Percentiles rank a stretch among this genome's conserved stretches.
These are phyloP conservation scores for Noccaea bulbosa DNA, from an alignment of 345 rosid genomes.

Conservation along the genomic window DNA sequence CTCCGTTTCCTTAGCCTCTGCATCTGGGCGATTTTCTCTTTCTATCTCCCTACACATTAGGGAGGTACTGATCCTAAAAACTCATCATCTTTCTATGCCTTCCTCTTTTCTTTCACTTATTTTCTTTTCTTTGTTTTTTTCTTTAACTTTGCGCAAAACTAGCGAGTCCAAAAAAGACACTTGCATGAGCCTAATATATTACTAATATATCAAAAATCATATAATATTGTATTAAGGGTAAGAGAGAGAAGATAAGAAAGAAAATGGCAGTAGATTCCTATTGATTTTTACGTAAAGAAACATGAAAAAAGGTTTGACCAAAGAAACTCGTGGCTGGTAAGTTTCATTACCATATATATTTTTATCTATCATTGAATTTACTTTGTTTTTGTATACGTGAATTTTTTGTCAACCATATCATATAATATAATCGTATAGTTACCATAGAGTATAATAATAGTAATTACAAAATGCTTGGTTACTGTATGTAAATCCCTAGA, in stretches of 20 bases:
- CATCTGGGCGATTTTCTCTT: slow-evolving; percentile 68
- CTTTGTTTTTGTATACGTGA: slow-evolving; percentile 1
- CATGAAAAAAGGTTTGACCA: slow-evolving; percentile 52
- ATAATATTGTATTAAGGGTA: not conserved
- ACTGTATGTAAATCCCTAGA: slow-evolving; percentile 53
- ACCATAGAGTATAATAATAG: slow-evolving; percentile 34
- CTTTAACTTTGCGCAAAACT: slow-evolving; percentile 42
- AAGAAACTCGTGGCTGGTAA: slow-evolving; percentile 39
- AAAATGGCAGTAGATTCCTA: slow-evolving; percentile 34
- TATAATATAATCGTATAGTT: slow-evolving; percentile 25
- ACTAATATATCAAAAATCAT: not conserved
- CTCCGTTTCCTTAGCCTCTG: slow-evolving; percentile 88
- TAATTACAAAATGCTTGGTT: slow-evolving; percentile 31
- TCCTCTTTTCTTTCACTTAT: slow-evolving; percentile 49
- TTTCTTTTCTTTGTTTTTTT: not conserved
- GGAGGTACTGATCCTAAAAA: slow-evolving; percentile 38
- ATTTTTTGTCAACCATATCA: slow-evolving; percentile 21
- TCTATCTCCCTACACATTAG: slow-evolving; percentile 38
- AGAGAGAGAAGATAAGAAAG: slow-evolving; percentile 31
- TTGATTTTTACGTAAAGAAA: slow-evolving; percentile 33
- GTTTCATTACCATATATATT: slow-evolving; percentile 38
- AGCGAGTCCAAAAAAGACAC: slow-evolving; percentile 43
- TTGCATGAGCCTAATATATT: slow-evolving; percentile 49
- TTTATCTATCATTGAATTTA: slow-evolving; percentile 29
- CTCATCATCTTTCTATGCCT: slow-evolving; percentile 72